These are phyloP conservation scores for Entoloma clypeatum DNA, from an alignment of 1,284 basidiomycete genomes.

Conservation along the genomic window DNA sequence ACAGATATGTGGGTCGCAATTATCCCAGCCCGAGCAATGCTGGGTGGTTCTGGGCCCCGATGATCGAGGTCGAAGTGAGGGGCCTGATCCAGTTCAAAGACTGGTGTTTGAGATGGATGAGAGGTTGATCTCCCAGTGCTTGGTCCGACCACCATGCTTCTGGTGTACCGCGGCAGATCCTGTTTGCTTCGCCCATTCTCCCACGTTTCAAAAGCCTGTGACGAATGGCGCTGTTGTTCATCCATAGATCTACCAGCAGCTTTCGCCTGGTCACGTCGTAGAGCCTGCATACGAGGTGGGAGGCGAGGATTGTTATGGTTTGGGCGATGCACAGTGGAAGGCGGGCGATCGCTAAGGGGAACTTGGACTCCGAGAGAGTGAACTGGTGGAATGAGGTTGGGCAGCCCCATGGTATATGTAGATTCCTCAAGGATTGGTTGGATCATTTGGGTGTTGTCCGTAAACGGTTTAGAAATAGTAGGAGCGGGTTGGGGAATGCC, in stretches of 20 bases:
- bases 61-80: slow-evolving; percentile 11
- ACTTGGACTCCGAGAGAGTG: neutral
- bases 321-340: slow-evolving; percentile 11
- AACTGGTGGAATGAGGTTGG: no score
- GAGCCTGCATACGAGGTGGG: slow-evolving; percentile 21
- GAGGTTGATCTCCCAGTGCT: slow-evolving; percentile 3
- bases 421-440: no score
- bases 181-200: slow-evolving; percentile 10
- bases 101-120: slow-evolving; percentile 1
- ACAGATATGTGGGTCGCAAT: slow-evolving; percentile 5
- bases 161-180: neutral
- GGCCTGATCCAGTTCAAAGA: slow-evolving; percentile 11
- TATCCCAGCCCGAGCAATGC: slow-evolving; percentile 8
- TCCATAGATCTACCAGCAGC: slow-evolving; percentile 12
- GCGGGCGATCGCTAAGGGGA: slow-evolving; percentile 7
- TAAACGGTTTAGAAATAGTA: no score
- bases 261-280: slow-evolving; percentile 13
- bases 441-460: no score
- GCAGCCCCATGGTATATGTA: no score
- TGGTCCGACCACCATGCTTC: slow-evolving; percentile 1
- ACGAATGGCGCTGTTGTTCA: slow-evolving; percentile 17
- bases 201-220: slow-evolving; percentile 7
- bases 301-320: slow-evolving; percentile 15
- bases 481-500: no score
- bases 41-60: slow-evolving; percentile 13